phyloP scores from a whole-genome alignment of 805 yeast genomes.

The Yamadazyma philogaea region DNA sequence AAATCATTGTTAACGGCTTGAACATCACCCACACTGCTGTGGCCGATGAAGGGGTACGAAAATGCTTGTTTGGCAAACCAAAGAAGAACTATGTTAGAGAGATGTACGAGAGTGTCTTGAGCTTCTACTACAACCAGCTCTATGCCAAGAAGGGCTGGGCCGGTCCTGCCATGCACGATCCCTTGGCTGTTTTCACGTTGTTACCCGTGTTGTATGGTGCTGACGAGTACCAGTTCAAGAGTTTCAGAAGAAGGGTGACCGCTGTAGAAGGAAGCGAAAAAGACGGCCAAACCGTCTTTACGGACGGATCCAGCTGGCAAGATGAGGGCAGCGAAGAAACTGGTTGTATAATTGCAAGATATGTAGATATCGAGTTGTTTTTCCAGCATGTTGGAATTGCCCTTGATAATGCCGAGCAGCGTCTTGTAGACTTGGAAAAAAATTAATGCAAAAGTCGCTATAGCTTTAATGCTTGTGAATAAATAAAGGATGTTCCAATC shows the following conservation, averaged over 20 bases:
- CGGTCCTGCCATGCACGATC: conserved; percentile 84
- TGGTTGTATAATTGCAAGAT: conserved; percentile 18
- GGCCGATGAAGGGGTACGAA: conserved; percentile 33
- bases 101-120: conserved; percentile 22
- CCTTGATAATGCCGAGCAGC: conserved; percentile 18
- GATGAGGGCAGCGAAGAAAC: conserved; percentile 15
- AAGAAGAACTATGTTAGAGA: conserved; percentile 37
- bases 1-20: conserved; percentile 57
- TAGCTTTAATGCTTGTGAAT: too few species aligned
- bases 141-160: conserved; percentile 15
- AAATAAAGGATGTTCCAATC: background rate
- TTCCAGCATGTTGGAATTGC: conserved; percentile 18
- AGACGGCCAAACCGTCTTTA: conserved; percentile 26
- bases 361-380: conserved; percentile 16
- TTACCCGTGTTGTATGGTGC: conserved; percentile 40
- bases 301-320: conserved; percentile 10
- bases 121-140: conserved; percentile 16
- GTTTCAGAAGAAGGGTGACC: conserved; percentile 21
- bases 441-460: background rate
- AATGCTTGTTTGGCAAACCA: conserved; percentile 25
- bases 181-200: conserved; percentile 62
- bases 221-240: conserved; percentile 21
- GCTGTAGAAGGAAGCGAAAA: conserved; percentile 28
- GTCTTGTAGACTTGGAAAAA: conserved; percentile 2
- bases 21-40: conserved; percentile 68